Conservation (phyloP, 139 green algal species). For the Tetradesmus lagerheimii region DNA sequence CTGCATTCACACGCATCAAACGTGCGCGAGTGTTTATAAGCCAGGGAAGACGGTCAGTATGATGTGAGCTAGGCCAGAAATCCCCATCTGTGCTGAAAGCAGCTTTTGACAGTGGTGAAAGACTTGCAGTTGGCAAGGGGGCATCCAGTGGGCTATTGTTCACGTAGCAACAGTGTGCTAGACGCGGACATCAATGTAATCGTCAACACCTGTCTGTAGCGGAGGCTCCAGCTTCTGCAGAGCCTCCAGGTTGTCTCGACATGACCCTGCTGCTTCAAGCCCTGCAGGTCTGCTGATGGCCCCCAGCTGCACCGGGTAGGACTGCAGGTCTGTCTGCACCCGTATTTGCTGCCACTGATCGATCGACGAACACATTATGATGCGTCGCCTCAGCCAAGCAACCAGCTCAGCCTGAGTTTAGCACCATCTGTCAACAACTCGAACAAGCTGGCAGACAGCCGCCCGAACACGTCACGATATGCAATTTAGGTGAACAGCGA, state of each 20-base stretch:
- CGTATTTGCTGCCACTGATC: neutral
- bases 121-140: no score
- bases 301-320: neutral
- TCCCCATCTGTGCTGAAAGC: no score
- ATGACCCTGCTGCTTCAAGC: neutral
- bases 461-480: neutral
- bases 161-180: no score
- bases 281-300: conserved; percentile 1
- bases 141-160: no score
- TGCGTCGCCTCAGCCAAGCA: neutral
- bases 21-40: no score
- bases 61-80: no score
- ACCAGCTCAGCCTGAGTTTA: neutral
- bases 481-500: neutral
- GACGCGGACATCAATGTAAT: no score
- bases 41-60: no score
- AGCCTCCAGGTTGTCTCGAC: neutral
- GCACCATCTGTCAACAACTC: neutral
- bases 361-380: neutral
- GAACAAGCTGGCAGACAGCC: no score
- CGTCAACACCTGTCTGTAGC: neutral
- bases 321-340: neutral
- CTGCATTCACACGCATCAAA: neutral
- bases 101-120: no score
- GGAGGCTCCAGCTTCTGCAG: neutral